Base-by-base conservation (phyloP, 2,329 filamentous ascomycete species). In the Alternaria arborescens region DNA sequence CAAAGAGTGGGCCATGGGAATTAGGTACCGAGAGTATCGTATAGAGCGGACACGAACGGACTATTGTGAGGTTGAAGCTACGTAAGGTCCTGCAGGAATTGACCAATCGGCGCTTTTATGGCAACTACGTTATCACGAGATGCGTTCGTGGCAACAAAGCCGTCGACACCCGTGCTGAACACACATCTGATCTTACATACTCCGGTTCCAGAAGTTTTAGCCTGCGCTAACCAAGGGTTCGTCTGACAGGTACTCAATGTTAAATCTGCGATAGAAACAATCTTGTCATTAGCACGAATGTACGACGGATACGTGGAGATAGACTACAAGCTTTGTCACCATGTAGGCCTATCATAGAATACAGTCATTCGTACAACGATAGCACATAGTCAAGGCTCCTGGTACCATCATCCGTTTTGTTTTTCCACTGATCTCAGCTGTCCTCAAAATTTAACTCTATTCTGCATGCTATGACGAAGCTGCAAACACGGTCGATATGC, bases 121-220 rank as follows among this genome's bases (percentile, higher is more conserved):
- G 18, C 52, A 48, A 58, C 53, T 36, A 22, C 20, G 10, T 32
- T 38, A 65, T 68, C 61, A 65, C 61, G 52, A 59, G 48, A 36
- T 24, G 14, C 24, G 16, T 44, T 51, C 20, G 5, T 6, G 34
- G 12, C 38, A 32, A 58, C 67, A 69, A 72, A 73, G 71, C 73
- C 73, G 72, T 56, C 56, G 62, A 69, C 67, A 73, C 57, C 73
- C 73, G 73, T 58, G 34, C 46, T 54, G 32, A 62, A 56, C 60
- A 67, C 52, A 60, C 59, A 61, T 48, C 22, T 38, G 20, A n/a
- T 38, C 30, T 8, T 36, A 11, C 30, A 50, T 20, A 36, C 22
- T 38, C 18, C 8, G 18, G 30, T 48, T 20, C 46, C 11, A 8
- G 24, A 36, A 8, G 20, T 7, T 48, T 20, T 28, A 36, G 30